Evolutionary conservation across 225 moss, liverwort and hornwort genomes (phyloP), one percentile per base, ranked within the genome.

Genomic region (Anthoceros angustus): DNA sequence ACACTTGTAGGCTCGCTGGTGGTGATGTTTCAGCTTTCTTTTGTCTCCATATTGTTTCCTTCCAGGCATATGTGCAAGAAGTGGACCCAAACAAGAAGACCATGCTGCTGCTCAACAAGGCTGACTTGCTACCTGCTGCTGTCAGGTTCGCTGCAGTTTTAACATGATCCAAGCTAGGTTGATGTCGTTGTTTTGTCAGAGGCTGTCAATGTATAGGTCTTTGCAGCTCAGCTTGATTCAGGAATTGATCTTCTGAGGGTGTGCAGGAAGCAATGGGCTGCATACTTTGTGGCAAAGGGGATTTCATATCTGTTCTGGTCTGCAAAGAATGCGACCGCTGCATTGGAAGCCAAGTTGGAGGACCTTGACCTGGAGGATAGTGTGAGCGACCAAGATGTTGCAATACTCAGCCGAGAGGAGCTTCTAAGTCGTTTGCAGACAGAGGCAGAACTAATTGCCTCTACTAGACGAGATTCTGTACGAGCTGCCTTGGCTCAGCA

Each of bases 291-390:
- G 65, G 79, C 84, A 62, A 82, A 86, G 72, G 89, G 76, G 0
- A 72, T 98, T 68, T 38, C 89, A 11, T 92, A 82, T 66, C 68
- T 92, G 73, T 98, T 98, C 74, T 98, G 98, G 98, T 98, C 98
- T 66, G 98, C 98, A 16, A 92, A 92, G 67, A 79, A 74, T 67
- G 98, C 98, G 11, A 86, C 92, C 42, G 86, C 85, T 61, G 72
- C 80, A 42, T 87, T 98, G 21, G 92, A 98, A 75, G 89, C 84
- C 12, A 98, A 98, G 74, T 77, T 73, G 70, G 70, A 64, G 62
- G 66, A 66, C 65, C 70, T 71, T 23, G 25, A 66, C 48, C 39
- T 62, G 67, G 63, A 69, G 45, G 73, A 63, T 39, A 70, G 66
- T 25, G 81, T 71, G 73, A 70, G 48, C 8, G 74, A 76, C 69